These are phyloP conservation scores for Apiospora phragmitis DNA, from an alignment of 2,329 filamentous ascomycete species.

Conservation along the genomic window DNA sequence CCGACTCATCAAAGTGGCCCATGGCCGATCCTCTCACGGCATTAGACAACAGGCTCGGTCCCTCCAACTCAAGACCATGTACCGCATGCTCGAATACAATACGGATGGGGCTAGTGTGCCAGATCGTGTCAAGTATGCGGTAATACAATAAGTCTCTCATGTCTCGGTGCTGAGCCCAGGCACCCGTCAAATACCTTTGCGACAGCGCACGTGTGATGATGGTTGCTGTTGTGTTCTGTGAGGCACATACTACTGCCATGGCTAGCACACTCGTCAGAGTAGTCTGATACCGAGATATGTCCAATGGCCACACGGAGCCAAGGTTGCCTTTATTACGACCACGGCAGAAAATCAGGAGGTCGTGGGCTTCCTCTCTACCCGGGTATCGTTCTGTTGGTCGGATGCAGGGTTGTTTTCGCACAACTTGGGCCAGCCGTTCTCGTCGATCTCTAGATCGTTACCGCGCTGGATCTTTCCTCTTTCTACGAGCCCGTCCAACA, in stretches of 20 bases:
- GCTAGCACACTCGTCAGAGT: not conserved
- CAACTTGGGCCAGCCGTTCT: not conserved
- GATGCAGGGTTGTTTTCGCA: not conserved
- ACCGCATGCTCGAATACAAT: not conserved
- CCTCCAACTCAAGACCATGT: not conserved
- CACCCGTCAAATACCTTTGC: not conserved
- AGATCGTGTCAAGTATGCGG: too few relatives aligned
- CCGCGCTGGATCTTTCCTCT: not conserved
- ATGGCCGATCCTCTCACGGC: too few relatives aligned
- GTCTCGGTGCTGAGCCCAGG: not conserved
- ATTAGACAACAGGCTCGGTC: not conserved
- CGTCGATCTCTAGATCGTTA: not conserved
- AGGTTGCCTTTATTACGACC: not conserved
- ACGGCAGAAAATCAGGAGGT: not conserved
- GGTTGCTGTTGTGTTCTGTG: not conserved
- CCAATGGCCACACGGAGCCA: not conserved
- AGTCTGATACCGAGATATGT: not conserved
- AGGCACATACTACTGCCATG: not conserved
- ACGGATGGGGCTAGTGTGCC: not conserved
- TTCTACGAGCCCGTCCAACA: not conserved
- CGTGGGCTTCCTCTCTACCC: not conserved
- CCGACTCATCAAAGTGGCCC: too few relatives aligned
- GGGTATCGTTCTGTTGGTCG: not conserved
- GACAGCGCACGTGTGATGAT: not conserved
- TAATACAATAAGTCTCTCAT: not conserved